phyloP scores from a whole-genome alignment of 352 stramenopile genomes.

The Phytophthora colocasiae region DNA sequence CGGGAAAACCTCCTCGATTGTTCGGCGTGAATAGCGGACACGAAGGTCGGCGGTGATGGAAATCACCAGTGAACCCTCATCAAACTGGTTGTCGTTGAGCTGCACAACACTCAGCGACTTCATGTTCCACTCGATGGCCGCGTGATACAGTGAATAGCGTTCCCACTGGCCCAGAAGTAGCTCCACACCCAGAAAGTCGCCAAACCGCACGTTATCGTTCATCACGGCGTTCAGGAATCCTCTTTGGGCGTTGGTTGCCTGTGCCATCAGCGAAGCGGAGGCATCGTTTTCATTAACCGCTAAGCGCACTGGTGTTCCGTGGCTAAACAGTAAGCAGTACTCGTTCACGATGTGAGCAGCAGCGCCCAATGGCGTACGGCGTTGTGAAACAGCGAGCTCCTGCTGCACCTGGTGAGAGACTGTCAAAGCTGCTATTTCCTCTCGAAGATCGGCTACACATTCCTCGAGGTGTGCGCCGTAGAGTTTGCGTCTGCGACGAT shows the following conservation, averaged over 20 bases:
- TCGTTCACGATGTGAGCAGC: conserved; percentile 42
- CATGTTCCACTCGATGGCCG: conserved; percentile 43
- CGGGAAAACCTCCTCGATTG: conserved; percentile 55
- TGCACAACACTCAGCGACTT: conserved; percentile 42
- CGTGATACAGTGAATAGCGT: conserved; percentile 52
- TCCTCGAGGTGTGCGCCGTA: conserved; percentile 51
- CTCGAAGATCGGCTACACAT: conserved; percentile 46
- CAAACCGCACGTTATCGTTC: conserved; percentile 47
- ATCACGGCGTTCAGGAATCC: conserved; percentile 48
- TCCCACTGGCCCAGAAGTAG: conserved; percentile 55
- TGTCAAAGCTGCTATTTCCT: conserved; percentile 47
- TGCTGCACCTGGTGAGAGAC: conserved; percentile 29
- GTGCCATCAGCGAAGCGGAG: conserved; percentile 14
- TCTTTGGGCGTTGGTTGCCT: conserved; percentile 28
- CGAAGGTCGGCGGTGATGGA: conserved; percentile 31
- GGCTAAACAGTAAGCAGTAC: conserved; percentile 57
- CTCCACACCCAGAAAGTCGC: conserved; percentile 41
- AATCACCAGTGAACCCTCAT: conserved; percentile 29
- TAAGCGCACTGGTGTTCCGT: conserved; percentile 50
- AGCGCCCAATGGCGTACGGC: conserved; percentile 19
- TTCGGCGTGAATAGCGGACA: conserved; percentile 48
- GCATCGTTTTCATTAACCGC: conserved; percentile 25
- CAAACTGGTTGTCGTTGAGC: conserved; percentile 37
- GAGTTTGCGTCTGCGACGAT: conserved; percentile 53
- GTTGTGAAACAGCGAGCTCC: conserved; percentile 31